Evolutionary conservation across 805 yeast species (phyloP), one percentile per base, ranked within the genome.

Genomic region (Candida ascalaphidarum): DNA sequence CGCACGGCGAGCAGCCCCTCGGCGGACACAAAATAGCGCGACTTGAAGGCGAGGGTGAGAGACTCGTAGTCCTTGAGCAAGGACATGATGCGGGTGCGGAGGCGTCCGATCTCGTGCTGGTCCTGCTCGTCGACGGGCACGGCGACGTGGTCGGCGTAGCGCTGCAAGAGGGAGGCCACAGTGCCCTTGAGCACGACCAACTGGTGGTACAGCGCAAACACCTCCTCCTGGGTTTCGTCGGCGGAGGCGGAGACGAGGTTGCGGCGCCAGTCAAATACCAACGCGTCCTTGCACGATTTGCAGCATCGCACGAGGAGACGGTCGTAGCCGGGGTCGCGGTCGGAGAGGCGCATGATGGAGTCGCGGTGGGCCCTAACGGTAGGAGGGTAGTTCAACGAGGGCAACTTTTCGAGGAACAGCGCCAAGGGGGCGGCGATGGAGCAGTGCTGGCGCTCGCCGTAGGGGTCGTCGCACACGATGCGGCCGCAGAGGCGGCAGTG

Each of bases 401-500:
- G 55, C 28, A 70, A 43, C 21, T 61, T 51, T n/a, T 51, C 50
- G 19, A 63, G 35, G 11, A 73, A 41, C 9, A 60, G 43, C 13
- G 47, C 48, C 2, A 78, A 40, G 0, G 83, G 83, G 0, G 84
- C 77, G 31, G 74, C 73, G 46, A 76, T 72, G 0, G 96, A 85
- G 49, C 98, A 89, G 13, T 41, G 34, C 22, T 43, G 10, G 60
- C 77, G 18, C 61, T 68, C 27, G 34, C 55, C 28, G 50, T 33
- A 40, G 10, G 52, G 41, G 39, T 77, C 78, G 15, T 80, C 94
- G 55, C 96, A 89, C 0, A 85, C 83, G 2, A 81, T 72, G 16
- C 53, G 46, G 0, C 97, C 97, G 58, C 98, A 89, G 15, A 86
- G 51, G 21, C 97, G 60, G 51, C 98, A 92, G 50, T 89, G 98